Evolutionary conservation across 2,329 filamentous ascomycete genomes (phyloP), one percentile per base, ranked within the genome.

Genomic region (Fonsecaea monophora): DNA sequence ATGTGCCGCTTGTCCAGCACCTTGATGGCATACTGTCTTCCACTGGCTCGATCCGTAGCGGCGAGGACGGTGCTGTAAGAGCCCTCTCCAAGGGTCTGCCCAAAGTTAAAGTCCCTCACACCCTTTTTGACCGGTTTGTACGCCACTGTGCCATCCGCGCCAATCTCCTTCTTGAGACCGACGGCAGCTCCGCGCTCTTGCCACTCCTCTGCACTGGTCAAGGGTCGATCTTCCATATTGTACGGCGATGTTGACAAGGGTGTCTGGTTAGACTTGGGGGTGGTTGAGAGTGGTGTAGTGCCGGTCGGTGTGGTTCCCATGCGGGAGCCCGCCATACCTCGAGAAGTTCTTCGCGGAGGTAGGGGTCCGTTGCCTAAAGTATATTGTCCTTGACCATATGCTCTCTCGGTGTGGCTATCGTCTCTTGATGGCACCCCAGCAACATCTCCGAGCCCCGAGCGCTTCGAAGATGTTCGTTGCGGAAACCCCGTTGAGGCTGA

Each of bases 1-100:
- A 99, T 99, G 78, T 99, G 95, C 74, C 93, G 88, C 81, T 99
- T 99, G 80, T 99, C 95, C 55, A 99, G 86, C 15, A 99, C 94
- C 78, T 99, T 99, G 81, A 99, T 94, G 32, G 95, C 95, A 76
- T 98, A 98, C 78, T 99, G 94, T 75, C 96, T 96, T 65, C 96
- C 82, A 0, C 92, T 97, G 78, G 97, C 92, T 68, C 94, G 89
- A 78, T 99, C 95, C 3, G 93, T 97, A 42, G 94, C 95, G 60
- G 95, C 88, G 70, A 95, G 88, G 42, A 99, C 95, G 8, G 94
- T 97, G 75, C 94, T 98, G 85, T 99, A 99, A 5, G 95, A 99
- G 32, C 95, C 95, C 79, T 99, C 95, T 65, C 95, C 95, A 1
- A 99, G 84, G 2, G 94, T 90, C 62, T 91, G 87, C 30, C 94